A percentile compares a stretch with the other conserved stretches of the same genome.
These are phyloP conservation scores for Rhynchospora breviuscula DNA, from an alignment of 176 grass and related monocot species.

Conservation along the genomic window DNA sequence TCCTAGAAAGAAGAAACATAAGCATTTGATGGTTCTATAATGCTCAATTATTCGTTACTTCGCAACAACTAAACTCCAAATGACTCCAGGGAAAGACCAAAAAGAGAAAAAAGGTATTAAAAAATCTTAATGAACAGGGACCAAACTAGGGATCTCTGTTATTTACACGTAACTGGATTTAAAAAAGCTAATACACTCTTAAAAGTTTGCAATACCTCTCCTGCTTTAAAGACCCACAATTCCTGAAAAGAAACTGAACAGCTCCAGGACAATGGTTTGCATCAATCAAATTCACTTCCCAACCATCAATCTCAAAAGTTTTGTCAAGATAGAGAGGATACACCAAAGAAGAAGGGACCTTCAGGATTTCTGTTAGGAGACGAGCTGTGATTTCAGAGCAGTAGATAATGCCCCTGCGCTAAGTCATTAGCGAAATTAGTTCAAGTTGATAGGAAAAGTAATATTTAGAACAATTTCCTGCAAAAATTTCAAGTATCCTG, in stretches of 20 bases:
- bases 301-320: conserved; percentile 43
- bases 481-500: not conserved
- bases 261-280: conserved; percentile 94
- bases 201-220: conserved; percentile 35
- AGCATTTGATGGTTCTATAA: not conserved
- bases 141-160: not conserved
- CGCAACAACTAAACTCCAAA: not conserved
- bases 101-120: not conserved
- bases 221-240: conserved; percentile 22
- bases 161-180: not conserved
- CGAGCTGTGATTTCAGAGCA: conserved; percentile 60
- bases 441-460: not conserved
- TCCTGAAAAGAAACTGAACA: conserved; percentile 77
- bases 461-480: not conserved
- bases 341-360: conserved; percentile 54
- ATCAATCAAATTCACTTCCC: conserved; percentile 52
- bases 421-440: not conserved
- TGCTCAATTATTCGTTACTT: not conserved
- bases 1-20: not conserved
- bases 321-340: conserved; percentile 41
- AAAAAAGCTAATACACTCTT: not conserved
- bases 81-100: not conserved
- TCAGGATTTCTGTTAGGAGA: conserved; percentile 51
- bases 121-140: not conserved
- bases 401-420: conserved; percentile 55